Evolutionary conservation across 768 basidiomycete species (phyloP).

Genomic region (Amanita rimosa): DNA sequence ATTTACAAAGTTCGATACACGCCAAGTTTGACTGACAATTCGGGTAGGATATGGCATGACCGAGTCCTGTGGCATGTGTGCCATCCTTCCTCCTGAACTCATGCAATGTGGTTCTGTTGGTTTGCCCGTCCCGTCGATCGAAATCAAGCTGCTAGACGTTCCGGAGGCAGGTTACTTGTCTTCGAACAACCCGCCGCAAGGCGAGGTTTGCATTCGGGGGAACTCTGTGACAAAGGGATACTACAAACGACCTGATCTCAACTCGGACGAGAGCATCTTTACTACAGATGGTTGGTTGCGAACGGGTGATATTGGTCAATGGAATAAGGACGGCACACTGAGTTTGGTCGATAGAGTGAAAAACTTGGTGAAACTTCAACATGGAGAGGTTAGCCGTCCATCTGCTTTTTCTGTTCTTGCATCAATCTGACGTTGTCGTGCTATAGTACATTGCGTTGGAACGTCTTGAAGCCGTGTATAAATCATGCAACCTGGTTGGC

Average conservation of each 20-base stretch:
- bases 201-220: slow-evolving; percentile 85
- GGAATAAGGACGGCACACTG: slow-evolving; percentile 88
- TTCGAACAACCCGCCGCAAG: slow-evolving; percentile 62
- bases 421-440: slow-evolving; percentile 3
- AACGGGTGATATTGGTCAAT: slow-evolving; percentile 92
- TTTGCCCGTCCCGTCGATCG: slow-evolving; percentile 77
- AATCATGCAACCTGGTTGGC: slow-evolving; percentile 63
- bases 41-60: slow-evolving; percentile 86
- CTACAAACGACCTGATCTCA: slow-evolving; percentile 86
- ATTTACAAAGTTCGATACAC: slow-evolving; percentile 10
- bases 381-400: slow-evolving; percentile 51
- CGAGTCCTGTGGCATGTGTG: slow-evolving; percentile 89
- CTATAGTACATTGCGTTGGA: slow-evolving; percentile 82
- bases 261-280: slow-evolving; percentile 73
- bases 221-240: slow-evolving; percentile 81
- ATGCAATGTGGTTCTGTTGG: slow-evolving; percentile 72
- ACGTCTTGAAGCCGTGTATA: slow-evolving; percentile 80
- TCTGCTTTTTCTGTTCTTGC: background rate
- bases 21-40: slow-evolving; percentile 5
- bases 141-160: slow-evolving; percentile 81
- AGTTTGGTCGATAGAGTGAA: slow-evolving; percentile 87
- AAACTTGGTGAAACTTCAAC: slow-evolving; percentile 81
- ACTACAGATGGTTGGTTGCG: slow-evolving; percentile 88
- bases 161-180: slow-evolving; percentile 78
- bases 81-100: slow-evolving; percentile 75